Conservation (phyloP, 768 basidiomycete species). For the Suillus tomentosus region DNA sequence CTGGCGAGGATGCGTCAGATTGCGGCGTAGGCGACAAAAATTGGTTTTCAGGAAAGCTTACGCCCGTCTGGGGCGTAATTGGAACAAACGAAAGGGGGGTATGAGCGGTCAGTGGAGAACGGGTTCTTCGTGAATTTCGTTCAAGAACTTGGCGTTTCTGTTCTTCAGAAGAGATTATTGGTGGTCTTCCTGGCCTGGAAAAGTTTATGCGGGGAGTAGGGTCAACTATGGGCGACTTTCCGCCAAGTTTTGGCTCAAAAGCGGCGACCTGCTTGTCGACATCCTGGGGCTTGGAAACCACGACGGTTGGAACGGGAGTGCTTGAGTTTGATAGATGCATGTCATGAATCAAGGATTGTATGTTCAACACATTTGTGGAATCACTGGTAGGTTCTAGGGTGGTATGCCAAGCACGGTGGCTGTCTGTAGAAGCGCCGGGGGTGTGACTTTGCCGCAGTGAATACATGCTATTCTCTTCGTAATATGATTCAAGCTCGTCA, state of each 20-base stretch:
- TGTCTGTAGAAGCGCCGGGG: background rate
- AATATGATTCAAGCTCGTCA: constrained; percentile 47
- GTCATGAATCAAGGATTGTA: background rate
- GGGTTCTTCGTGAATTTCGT: constrained; percentile 52
- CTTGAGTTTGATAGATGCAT: background rate
- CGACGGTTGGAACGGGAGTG: constrained; percentile 47
- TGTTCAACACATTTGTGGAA: background rate
- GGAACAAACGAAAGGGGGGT: constrained; percentile 15
- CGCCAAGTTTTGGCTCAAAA: constrained; percentile 21
- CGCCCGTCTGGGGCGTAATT: constrained; percentile 26
- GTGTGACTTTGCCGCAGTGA: background rate
- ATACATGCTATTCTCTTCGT: constrained; percentile 15
- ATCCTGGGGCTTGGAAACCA: constrained; percentile 51
- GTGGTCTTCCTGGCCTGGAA: constrained; percentile 60
- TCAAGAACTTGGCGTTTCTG: constrained; percentile 51
- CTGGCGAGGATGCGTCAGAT: background rate
- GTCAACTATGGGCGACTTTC: constrained; percentile 45
- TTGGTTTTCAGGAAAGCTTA: constrained; percentile 11
- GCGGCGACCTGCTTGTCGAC: constrained; percentile 8
- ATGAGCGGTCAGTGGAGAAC: constrained; percentile 31
- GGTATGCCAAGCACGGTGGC: constrained; percentile 3
- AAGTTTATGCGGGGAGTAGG: constrained; percentile 55
- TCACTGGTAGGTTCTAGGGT: background rate
- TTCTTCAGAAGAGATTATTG: constrained; percentile 39
- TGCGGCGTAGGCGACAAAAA: constrained; percentile 4